Base-by-base conservation (phyloP, 2,329 filamentous ascomycete genomes). In the Pezicula radicicola region DNA sequence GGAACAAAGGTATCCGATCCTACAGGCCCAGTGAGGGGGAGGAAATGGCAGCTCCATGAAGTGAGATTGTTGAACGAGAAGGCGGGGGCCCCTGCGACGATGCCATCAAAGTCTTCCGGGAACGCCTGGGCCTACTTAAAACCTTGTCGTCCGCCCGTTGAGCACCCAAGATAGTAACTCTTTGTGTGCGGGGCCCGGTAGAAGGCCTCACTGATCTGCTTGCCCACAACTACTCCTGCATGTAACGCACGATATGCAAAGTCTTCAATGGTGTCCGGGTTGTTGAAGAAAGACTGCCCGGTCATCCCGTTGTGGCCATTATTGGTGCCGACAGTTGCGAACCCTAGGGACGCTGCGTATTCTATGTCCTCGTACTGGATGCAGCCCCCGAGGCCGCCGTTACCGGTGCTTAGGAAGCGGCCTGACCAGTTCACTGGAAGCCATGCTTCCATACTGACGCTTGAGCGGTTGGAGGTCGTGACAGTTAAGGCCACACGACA, bases 111-210 rank as follows among this genome's bases (percentile, higher is more conserved):
- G n/a, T n/a, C n/a, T n/a, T n/a, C n/a, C n/a, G n/a, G n/a, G n/a
- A 54, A 72, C 68, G 30, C 8, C 15, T 36, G 33, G 15, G 33
- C 33, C 15, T 36, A 8, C 8, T 15, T 36, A 8, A 8, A 36
- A 2, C 66, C 70, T 57, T 72, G 69, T 6, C 65, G 67, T 12
- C 70, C 70, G 5, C 69, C 70, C 4, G 70, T 72, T 0, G 68
- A 71, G 41, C 69, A 72, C 4, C 69, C 69, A 39, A 53, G 56
- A 50, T 70, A 71, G 51, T 71, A 72, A 21, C 60, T 66, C 44
- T 66, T 56, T 3, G 48, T 56, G 1, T 66, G 61, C 18, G 47
- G 25, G 30, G 55, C 40, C 9, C 46, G 45, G 46, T 72, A 72
- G 51, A 68, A 21, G 3, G 6, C 5, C 18, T 49, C 3, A 39